Evolutionary conservation across 495 filamentous ascomycete species (phyloP).

Genomic region (Penicillium herquei): DNA sequence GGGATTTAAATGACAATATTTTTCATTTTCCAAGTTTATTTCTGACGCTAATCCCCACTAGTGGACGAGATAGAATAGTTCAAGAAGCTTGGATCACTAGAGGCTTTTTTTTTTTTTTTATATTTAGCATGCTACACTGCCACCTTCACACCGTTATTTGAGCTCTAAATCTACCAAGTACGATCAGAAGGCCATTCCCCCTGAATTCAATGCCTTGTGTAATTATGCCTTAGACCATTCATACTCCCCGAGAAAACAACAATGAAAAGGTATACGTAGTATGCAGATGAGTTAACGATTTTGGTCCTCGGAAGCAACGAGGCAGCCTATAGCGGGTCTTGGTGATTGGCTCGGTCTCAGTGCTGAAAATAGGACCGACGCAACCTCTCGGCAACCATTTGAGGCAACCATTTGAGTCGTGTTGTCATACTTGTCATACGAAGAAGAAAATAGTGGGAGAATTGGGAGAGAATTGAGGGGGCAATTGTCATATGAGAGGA

Average conservation of each 20-base stretch:
- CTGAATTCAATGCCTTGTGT: too few species aligned
- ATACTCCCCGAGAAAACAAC: too few species aligned
- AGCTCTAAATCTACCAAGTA: too few species aligned
- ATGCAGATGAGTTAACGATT: too few species aligned
- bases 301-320: neutral
- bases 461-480: neutral
- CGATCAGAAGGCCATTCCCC: too few species aligned
- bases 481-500: too few species aligned
- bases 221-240: too few species aligned
- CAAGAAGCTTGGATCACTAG: conserved; percentile 8
- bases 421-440: conserved; percentile 15
- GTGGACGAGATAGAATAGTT: conserved; percentile 5
- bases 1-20: neutral
- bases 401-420: conserved; percentile 9
- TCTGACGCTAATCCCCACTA: conserved; percentile 1
- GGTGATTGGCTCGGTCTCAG: conserved; percentile 19
- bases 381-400: neutral
- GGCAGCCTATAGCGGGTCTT: neutral
- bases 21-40: neutral
- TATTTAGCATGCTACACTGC: neutral
- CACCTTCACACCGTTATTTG: too few species aligned
- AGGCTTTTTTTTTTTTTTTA: neutral
- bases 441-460: neutral
- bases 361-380: conserved; percentile 17
- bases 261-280: too few species aligned